phyloP scores from a whole-genome alignment of 1,284 basidiomycete genomes.

The Austroboletus rostrupii region DNA sequence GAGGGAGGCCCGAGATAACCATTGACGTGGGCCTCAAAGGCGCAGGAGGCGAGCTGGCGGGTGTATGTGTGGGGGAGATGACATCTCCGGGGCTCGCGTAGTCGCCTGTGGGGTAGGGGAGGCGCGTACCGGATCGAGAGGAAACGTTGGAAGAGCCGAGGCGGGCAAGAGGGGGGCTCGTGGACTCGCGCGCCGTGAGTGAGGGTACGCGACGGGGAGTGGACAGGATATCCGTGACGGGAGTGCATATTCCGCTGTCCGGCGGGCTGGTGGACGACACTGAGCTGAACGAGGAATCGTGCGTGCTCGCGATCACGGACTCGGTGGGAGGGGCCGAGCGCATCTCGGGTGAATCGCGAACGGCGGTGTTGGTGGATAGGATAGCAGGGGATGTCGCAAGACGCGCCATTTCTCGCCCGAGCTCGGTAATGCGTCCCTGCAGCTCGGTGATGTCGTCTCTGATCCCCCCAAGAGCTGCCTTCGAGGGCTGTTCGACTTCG shows the following conservation, averaged over 20 bases:
- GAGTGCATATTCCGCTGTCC: constrained; percentile 15
- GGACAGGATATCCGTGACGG: constrained; percentile 24
- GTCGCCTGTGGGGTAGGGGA: constrained; percentile 78
- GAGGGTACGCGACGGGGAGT: constrained; percentile 33
- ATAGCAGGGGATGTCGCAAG: constrained; percentile 55
- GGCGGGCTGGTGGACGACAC: constrained; percentile 20
- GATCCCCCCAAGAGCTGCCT: constrained; percentile 42
- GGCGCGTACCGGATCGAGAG: constrained; percentile 44
- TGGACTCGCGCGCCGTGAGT: constrained; percentile 52
- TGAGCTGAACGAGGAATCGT: constrained; percentile 25
- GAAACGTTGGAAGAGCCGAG: constrained; percentile 19
- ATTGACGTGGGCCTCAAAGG: constrained; percentile 25
- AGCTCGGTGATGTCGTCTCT: constrained; percentile 67
- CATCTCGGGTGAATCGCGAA: constrained; percentile 42
- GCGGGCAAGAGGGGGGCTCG: constrained; percentile 58
- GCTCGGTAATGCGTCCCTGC: constrained; percentile 64
- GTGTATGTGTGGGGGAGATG: constrained; percentile 47
- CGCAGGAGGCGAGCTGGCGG: constrained; percentile 51
- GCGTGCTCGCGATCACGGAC: constrained; percentile 34
- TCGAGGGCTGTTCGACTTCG: constrained; percentile 1
- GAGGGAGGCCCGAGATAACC: constrained; percentile 29
- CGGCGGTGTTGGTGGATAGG: constrained; percentile 50
- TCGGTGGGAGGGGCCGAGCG: constrained; percentile 37
- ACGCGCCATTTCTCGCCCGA: constrained; percentile 75
- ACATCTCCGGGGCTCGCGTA: constrained; percentile 57